Percentiles rank a stretch among this genome's conserved stretches.
These are phyloP conservation scores for Boletus pseudopeckii DNA, from an alignment of 768 basidiomycete genomes.

Conservation along the genomic window DNA sequence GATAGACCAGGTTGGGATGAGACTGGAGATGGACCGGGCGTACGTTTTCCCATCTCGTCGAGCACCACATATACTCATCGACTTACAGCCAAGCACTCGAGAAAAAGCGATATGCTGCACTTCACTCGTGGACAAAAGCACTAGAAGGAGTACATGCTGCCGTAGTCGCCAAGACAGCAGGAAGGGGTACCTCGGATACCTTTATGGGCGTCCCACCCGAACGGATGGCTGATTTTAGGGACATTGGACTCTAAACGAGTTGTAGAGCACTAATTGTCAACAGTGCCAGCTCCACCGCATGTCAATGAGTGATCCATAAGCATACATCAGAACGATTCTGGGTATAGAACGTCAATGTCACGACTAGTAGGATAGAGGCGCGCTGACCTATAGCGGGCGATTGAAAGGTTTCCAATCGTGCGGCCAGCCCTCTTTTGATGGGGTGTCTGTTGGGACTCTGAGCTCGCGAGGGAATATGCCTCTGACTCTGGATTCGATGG, in stretches of 20 bases:
- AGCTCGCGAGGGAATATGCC: constrained; percentile 87
- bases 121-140: constrained; percentile 81
- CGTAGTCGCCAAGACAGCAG: constrained; percentile 69
- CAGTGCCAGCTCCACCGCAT: not conserved
- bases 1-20: constrained; percentile 95
- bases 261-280: constrained; percentile 8
- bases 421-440: constrained; percentile 77
- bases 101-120: constrained; percentile 78
- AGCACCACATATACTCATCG: constrained; percentile 1
- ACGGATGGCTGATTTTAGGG: constrained; percentile 31
- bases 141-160: constrained; percentile 73
- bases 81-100: constrained; percentile 75
- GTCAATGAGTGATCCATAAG: constrained; percentile 2
- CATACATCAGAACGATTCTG: not conserved
- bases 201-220: constrained; percentile 33
- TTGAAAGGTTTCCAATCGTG: constrained; percentile 78
- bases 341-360: not conserved
- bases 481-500: constrained; percentile 71
- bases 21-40: constrained; percentile 88
- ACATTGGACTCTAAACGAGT: constrained; percentile 20
- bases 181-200: constrained; percentile 31
- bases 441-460: constrained; percentile 82
- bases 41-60: constrained; percentile 28
- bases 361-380: not conserved
- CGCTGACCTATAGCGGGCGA: constrained; percentile 39